phyloP scores from a whole-genome alignment of 2,329 filamentous ascomycete species.

The Colletotrichum cordylinicola region DNA sequence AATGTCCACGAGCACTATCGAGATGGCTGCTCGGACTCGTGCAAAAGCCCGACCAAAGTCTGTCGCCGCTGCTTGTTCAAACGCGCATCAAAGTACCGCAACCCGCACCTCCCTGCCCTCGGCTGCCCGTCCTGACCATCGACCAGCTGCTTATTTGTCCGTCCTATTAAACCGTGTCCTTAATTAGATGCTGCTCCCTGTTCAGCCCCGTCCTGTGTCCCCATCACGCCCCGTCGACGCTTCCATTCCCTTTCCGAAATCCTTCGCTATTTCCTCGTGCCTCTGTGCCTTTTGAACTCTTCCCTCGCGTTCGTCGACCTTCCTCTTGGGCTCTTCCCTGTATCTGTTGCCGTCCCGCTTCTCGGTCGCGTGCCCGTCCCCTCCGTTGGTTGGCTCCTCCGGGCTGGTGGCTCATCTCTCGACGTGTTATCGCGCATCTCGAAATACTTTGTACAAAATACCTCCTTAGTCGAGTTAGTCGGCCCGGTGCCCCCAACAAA shows the following conservation, averaged over 20 bases:
- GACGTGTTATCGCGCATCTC: background rate
- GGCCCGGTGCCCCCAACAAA: background rate
- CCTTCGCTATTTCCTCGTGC: background rate
- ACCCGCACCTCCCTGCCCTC: background rate
- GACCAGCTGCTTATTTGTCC: conserved; percentile 13
- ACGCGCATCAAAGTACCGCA: background rate
- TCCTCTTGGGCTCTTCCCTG: background rate
- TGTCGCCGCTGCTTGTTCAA: background rate
- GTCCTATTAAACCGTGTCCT: conserved; percentile 11
- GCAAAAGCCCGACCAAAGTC: background rate
- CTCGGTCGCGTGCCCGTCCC: conserved; percentile 1
- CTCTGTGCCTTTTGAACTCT: background rate
- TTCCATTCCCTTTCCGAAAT: background rate
- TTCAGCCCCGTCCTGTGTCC: background rate
- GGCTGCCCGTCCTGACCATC: background rate
- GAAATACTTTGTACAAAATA: background rate
- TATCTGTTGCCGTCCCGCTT: background rate
- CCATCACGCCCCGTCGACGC: background rate
- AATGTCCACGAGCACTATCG: background rate
- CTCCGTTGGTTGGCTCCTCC: background rate
- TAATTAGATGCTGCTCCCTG: conserved; percentile 2
- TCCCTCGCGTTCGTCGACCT: background rate
- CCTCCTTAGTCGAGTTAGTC: conserved; percentile 15
- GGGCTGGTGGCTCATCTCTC: background rate
- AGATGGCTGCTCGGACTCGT: background rate